Base-by-base conservation (phyloP, 352 stramenopile species). In the Phytophthora rubi region DNA sequence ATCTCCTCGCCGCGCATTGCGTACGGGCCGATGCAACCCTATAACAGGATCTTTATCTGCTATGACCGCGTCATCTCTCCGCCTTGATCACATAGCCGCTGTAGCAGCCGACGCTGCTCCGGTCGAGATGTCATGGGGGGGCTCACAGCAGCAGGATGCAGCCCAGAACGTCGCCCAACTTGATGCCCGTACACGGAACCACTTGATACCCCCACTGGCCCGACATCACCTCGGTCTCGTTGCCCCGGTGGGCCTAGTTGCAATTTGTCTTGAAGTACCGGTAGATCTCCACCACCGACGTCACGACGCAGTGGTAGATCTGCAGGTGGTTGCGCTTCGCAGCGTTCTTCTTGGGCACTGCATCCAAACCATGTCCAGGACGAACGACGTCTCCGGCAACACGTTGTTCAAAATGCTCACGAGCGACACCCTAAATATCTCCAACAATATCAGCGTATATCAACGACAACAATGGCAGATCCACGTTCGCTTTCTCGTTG, bases 341-440 rank as follows among this genome's bases (percentile, higher is more conserved):
- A 9, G 57, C 1, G 18, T 76, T 52, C 10, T 1, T 7, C 26
- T 85, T 71, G 4, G 78, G 66, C 70, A 65, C 13, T 13, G 18
- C 49, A 68, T 61, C n/a, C 49, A 48, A 37, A 53, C 45, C 44
- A 74, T 59, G 18, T 68, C 57, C 2, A 78, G 80, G 9, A 90
- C 55, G 26, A 82, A 86, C 26, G 87, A 69, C 12, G 66, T 70
- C 30, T 73, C 33, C 6, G 82, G 82, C 16, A 81, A 55, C 0
- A 87, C 62, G 51, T 90, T 88, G 53, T 85, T 86, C 23, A 90
- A 59, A 6, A 90, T 72, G 2, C 80, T 78, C 26, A 87, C 78
- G 6, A 88, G 60, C 37, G 82, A 87, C 51, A 76, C 80, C 65
- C 1, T 78, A 59, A 18, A 87, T 78, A 39, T 88, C 80, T 6